Evolutionary conservation across 2,329 filamentous ascomycete genomes (phyloP).

Genomic region (Phaeoacremonium minimum): DNA sequence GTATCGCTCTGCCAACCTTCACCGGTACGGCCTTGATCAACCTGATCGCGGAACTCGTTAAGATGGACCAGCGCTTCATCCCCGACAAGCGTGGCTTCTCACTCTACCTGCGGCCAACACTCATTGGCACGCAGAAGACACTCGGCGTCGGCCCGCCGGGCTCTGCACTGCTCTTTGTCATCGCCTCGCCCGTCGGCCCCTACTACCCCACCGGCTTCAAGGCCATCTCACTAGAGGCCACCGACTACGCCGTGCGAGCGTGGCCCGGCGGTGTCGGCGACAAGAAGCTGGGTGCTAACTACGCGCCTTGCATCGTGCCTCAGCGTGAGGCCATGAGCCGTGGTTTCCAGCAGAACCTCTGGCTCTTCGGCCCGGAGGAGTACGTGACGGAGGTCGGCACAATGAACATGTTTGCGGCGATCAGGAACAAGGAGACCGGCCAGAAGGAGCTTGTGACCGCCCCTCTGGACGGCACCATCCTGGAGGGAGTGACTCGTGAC

Average conservation of each 20-base stretch:
- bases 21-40: conserved; percentile 69
- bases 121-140: conserved; percentile 95
- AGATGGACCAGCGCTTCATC: conserved; percentile 85
- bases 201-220: conserved; percentile 99
- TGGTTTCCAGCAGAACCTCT: conserved; percentile 97
- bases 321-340: conserved; percentile 87
- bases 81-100: conserved; percentile 84
- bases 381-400: conserved; percentile 96
- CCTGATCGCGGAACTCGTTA: conserved; percentile 74
- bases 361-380: conserved; percentile 94
- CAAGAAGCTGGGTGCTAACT: conserved; percentile 98
- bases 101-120: conserved; percentile 89
- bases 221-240: conserved; percentile 90
- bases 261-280: conserved; percentile 98
- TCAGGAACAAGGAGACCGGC: conserved; percentile 82
- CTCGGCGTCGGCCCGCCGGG: conserved; percentile 90
- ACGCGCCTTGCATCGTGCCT: conserved; percentile 97
- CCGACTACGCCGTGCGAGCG: conserved; percentile 91
- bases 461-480: conserved; percentile 91
- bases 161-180: conserved; percentile 87
- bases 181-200: conserved; percentile 92
- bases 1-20: conserved; percentile 91
- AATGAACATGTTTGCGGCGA: conserved; percentile 94
- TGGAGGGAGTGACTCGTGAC: conserved; percentile 92
- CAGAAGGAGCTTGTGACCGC: conserved; percentile 93